Percentiles rank a stretch among this genome's conserved stretches.
These are phyloP conservation scores for Cornus controversa DNA, from an alignment of 148 eudicot genomes.

Conservation along the genomic window DNA sequence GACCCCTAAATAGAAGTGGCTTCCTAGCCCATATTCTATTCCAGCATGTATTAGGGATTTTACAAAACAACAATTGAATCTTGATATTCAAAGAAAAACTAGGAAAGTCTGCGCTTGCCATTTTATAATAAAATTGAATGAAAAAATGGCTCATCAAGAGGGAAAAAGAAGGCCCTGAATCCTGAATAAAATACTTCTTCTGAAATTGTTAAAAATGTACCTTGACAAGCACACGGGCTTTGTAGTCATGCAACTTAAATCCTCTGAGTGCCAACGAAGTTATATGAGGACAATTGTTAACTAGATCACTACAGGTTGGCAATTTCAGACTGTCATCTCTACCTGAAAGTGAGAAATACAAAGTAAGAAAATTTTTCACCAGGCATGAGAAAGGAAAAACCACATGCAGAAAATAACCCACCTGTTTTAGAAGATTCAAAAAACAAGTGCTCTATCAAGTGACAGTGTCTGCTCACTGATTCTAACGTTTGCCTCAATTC, in stretches of 20 bases:
- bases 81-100: too few species aligned
- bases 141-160: too few species aligned
- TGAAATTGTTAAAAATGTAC: slow-evolving; percentile 21
- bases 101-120: too few species aligned
- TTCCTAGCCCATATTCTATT: too few species aligned
- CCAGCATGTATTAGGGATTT: too few species aligned
- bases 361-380: not conserved
- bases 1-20: too few species aligned
- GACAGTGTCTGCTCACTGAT: slow-evolving; percentile 50
- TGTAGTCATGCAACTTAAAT: slow-evolving; percentile 51
- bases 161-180: too few species aligned
- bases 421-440: slow-evolving; percentile 64
- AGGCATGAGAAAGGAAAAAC: not conserved
- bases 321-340: slow-evolving; percentile 62
- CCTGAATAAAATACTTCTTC: not conserved
- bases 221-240: slow-evolving; percentile 53
- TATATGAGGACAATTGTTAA: slow-evolving; percentile 50
- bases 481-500: slow-evolving; percentile 57
- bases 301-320: slow-evolving; percentile 53
- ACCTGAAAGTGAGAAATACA: slow-evolving; percentile 34
- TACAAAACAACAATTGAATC: too few species aligned
- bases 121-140: too few species aligned
- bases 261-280: slow-evolving; percentile 59
- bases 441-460: slow-evolving; percentile 44
- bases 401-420: slow-evolving; percentile 10